Evolutionary conservation across 1,139 yeast genomes (phyloP).

Genomic region (Geotrichum citri-aurantii): DNA sequence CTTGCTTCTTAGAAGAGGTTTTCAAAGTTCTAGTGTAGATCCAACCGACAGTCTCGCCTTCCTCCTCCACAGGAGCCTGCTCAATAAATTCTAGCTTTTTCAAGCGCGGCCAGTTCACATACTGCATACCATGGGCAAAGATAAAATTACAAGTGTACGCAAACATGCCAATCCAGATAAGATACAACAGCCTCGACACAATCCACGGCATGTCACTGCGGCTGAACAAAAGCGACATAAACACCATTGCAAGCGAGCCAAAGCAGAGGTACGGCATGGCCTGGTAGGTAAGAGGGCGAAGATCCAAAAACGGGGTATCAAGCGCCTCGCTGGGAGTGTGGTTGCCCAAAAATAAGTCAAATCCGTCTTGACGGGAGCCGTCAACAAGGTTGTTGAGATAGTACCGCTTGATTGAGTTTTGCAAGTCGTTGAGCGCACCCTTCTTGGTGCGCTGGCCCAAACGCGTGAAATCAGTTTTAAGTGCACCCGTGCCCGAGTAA

Average conservation of each 20-base stretch:
- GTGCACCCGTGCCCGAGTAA: conserved; percentile 96
- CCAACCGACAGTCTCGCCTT: conserved; percentile 43
- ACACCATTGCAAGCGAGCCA: conserved; percentile 63
- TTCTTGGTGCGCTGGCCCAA: conserved; percentile 80
- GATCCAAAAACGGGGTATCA: conserved; percentile 69
- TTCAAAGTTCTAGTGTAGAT: conserved; percentile 19
- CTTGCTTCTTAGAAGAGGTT: conserved; percentile 1
- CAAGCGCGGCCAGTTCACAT: conserved; percentile 90
- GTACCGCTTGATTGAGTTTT: conserved; percentile 81
- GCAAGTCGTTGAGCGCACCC: conserved; percentile 80
- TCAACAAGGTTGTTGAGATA: conserved; percentile 79
- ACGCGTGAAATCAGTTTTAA: conserved; percentile 93
- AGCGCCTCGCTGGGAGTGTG: conserved; percentile 60
- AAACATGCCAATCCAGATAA: conserved; percentile 49
- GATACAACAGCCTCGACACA: conserved; percentile 57
- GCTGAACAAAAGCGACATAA: conserved; percentile 69
- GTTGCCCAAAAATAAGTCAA: conserved; percentile 78
- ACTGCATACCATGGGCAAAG: conserved; percentile 68
- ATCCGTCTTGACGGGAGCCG: conserved; percentile 93
- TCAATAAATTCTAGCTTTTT: conserved; percentile 48
- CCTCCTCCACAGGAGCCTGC: conserved; percentile 39
- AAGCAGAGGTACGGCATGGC: conserved; percentile 70
- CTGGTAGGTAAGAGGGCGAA: conserved; percentile 68
- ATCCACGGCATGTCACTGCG: conserved; percentile 42
- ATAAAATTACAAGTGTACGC: conserved; percentile 46